These are phyloP conservation scores for Pseudozyma pruni DNA, from an alignment of 1,284 basidiomycete species.

Conservation along the genomic window DNA sequence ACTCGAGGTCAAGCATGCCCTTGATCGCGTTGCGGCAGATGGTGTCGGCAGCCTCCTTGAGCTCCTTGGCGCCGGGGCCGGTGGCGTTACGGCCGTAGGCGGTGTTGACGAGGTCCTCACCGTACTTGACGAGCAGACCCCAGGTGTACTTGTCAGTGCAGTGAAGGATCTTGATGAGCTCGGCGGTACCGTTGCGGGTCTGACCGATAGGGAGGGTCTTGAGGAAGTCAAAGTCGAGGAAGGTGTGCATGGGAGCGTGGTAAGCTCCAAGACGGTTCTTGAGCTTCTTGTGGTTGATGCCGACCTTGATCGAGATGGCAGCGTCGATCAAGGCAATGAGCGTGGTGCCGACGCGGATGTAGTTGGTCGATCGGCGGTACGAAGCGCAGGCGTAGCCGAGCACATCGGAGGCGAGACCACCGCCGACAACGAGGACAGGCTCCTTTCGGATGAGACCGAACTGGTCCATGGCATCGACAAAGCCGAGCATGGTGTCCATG, in stretches of 20 bases:
- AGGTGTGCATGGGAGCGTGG: constrained; percentile 70
- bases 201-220: constrained; percentile 70
- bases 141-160: constrained; percentile 69
- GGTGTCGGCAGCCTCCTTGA: constrained; percentile 66
- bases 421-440: constrained; percentile 70
- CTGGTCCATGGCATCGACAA: constrained; percentile 70
- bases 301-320: constrained; percentile 70
- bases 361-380: constrained; percentile 70
- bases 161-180: constrained; percentile 71
- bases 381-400: constrained; percentile 70
- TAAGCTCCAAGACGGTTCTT: constrained; percentile 69
- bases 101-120: constrained; percentile 70
- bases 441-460: constrained; percentile 71
- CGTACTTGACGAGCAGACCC: constrained; percentile 70
- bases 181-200: constrained; percentile 70
- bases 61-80: constrained; percentile 66
- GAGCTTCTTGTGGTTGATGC: constrained; percentile 64
- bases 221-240: constrained; percentile 71
- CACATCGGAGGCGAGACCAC: constrained; percentile 69
- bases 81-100: constrained; percentile 69
- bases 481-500: constrained; percentile 70
- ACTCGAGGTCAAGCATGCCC: constrained; percentile 71
- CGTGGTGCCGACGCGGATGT: constrained; percentile 70
- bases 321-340: constrained; percentile 71
- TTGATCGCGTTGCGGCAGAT: constrained; percentile 70